Percentiles rank a stretch among this genome's conserved stretches.
Conservation (phyloP, 192 early-diverging fungal genomes). For the Coemansia umbellata region DNA sequence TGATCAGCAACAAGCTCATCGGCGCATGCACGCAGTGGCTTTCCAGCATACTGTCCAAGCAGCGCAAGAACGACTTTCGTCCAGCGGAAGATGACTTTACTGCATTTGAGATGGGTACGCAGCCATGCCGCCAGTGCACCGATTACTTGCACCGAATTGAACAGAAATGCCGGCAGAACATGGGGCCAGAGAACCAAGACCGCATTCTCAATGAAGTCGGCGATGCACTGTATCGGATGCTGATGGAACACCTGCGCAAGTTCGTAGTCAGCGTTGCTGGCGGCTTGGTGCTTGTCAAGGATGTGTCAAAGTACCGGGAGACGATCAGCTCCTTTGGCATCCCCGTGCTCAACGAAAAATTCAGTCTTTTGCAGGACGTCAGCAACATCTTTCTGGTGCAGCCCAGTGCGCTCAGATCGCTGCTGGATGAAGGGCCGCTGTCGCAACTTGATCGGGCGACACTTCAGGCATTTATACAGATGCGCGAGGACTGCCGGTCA, state of each 20-base stretch:
- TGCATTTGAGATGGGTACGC: slow-evolving; percentile 64
- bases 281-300: slow-evolving; percentile 85
- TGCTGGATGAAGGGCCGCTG: slow-evolving; percentile 82
- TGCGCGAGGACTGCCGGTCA: slow-evolving; percentile 80
- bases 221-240: slow-evolving; percentile 69
- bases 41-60: slow-evolving; percentile 61
- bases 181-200: slow-evolving; percentile 76
- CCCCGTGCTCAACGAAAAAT: slow-evolving; percentile 72
- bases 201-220: slow-evolving; percentile 78
- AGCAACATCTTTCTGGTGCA: slow-evolving; percentile 92
- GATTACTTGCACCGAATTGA: slow-evolving; percentile 73
- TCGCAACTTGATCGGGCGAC: slow-evolving; percentile 73
- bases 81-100: slow-evolving; percentile 84
- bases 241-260: slow-evolving; percentile 92
- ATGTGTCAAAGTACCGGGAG: slow-evolving; percentile 93
- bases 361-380: slow-evolving; percentile 86
- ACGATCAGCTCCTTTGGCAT: slow-evolving; percentile 71
- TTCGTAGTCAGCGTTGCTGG: slow-evolving; percentile 81
- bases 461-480: slow-evolving; percentile 83
- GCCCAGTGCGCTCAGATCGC: slow-evolving; percentile 82
- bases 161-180: slow-evolving; percentile 53
- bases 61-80: slow-evolving; percentile 87
- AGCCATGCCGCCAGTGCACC: slow-evolving; percentile 76
- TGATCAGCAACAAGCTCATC: slow-evolving; percentile 55
- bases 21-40: slow-evolving; percentile 71